These are phyloP conservation scores for Acacia melanoxylon DNA, from an alignment of 306 rosid species.

Conservation along the genomic window DNA sequence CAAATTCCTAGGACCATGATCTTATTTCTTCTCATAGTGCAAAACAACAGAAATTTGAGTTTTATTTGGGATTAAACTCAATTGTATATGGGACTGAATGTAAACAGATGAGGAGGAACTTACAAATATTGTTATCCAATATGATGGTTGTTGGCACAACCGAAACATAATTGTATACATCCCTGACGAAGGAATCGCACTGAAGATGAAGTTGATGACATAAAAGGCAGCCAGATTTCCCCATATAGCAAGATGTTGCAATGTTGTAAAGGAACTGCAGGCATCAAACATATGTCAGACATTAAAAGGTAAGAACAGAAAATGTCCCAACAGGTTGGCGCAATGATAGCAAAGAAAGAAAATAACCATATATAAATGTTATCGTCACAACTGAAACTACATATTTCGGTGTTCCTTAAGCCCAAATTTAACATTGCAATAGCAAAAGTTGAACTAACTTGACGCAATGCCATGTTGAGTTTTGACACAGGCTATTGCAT, in stretches of 20 bases:
- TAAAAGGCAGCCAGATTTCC: constrained; percentile 89
- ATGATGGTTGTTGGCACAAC: constrained; percentile 81
- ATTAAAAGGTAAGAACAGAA: constrained; percentile 31
- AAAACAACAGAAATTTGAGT: constrained; percentile 17
- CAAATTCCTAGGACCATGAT: background rate
- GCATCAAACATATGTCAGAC: constrained; percentile 38
- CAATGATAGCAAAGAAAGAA: constrained; percentile 12
- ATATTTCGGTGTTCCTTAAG: constrained; percentile 5
- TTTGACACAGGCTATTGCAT: constrained; percentile 13
- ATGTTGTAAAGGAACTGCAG: constrained; percentile 84
- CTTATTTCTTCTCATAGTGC: constrained; percentile 4
- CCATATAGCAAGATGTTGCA: constrained; percentile 94
- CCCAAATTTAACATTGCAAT: background rate
- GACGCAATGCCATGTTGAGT: background rate
- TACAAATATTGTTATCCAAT: constrained; percentile 86
- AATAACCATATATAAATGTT: background rate
- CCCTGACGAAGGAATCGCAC: constrained; percentile 93
- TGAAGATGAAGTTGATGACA: constrained; percentile 81
- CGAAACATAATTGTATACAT: constrained; percentile 96
- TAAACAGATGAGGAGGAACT: constrained; percentile 38
- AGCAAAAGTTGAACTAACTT: background rate
- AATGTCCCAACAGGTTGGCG: constrained; percentile 19
- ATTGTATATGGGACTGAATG: background rate
- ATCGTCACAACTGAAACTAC: constrained; percentile 21
- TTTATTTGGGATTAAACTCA: constrained; percentile 3